A percentile compares a stretch with the other conserved stretches of the same genome.
phyloP scores from a whole-genome alignment of 2,329 filamentous ascomycete genomes.

The Dothistroma septosporum region DNA sequence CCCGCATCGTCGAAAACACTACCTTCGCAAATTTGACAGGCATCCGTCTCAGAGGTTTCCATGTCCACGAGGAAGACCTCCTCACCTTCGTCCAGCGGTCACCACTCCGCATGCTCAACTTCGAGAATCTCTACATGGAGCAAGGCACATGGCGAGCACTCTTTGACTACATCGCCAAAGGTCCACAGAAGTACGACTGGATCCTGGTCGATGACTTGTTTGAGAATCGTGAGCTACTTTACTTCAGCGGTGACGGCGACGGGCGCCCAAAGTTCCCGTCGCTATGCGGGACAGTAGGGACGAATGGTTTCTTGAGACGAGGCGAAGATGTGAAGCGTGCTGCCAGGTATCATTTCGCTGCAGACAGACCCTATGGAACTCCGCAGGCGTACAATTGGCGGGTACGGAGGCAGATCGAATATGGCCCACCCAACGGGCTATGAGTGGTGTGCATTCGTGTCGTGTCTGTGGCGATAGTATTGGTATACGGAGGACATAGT shows the following conservation, averaged over 20 bases:
- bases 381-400: slow-evolving; percentile 7
- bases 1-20: background rate
- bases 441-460: background rate
- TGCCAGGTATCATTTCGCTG: slow-evolving; percentile 7
- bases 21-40: background rate
- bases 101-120: background rate
- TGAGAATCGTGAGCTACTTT: slow-evolving; percentile 7
- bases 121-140: slow-evolving; percentile 4
- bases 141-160: slow-evolving; percentile 5
- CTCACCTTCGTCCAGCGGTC: background rate
- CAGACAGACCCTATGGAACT: slow-evolving; percentile 4
- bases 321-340: slow-evolving; percentile 1
- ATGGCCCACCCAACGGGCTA: slow-evolving; percentile 6
- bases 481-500: too few species aligned
- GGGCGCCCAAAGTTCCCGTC: slow-evolving; percentile 7
- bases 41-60: slow-evolving; percentile 8
- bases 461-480: too few species aligned
- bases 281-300: background rate
- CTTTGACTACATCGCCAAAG: slow-evolving; percentile 1
- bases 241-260: slow-evolving; percentile 3
- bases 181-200: background rate
- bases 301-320: slow-evolving; percentile 6
- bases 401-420: slow-evolving; percentile 1
- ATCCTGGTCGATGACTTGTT: slow-evolving; percentile 15
- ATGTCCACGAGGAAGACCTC: slow-evolving; percentile 1